Evolutionary conservation across 306 rosid genomes (phyloP), one percentile per base, ranked within the genome.

Genomic region (Lagenaria siceraria): DNA sequence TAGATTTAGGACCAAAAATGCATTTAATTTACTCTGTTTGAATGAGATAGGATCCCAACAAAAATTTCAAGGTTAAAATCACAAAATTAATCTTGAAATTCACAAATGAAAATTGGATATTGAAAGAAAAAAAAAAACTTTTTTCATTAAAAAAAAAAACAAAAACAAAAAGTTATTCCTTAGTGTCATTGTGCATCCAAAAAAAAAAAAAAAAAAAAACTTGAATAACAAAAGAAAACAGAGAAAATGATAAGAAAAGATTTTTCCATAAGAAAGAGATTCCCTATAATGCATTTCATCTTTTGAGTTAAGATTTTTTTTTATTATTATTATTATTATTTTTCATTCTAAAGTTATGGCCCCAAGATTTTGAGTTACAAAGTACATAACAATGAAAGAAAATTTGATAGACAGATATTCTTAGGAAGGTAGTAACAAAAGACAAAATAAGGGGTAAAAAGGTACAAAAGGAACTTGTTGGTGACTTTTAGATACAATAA

Each of bases 401-500:
- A 69, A 4, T 13, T 43, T 66, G 74, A 66, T 70, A 70, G 75
- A 70, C 75, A 70, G 75, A 70, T 70, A 70, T 24, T 70, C 75
- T 42, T 43, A 24, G 75, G 75, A 46, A 68, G 10, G 0, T 21
- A 68, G 35, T 40, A 68, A 68, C 6, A 35, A 68, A 68, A 21
- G 51, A 22, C 35, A 70, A 70, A 22, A 24, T 43, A 69, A 22
- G 10, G 22, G 75, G 75, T 70, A 70, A 70, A 70, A 70, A 13
- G 74, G 75, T 70, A 43, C 56, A 70, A 43, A 64, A 70, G 75
- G 14, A 70, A 43, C 8, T 68, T 68, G 8, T 19, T 69, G 6
- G 1, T 69, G 1, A 43, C 75, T 69, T 69, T 69, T 69, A 42
- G 36, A 14, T n/a, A 7, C 54, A 69, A 69, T 5, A 1, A n/a